These are phyloP conservation scores for Mangifera indica DNA, from an alignment of 345 rosid genomes.

Conservation along the genomic window DNA sequence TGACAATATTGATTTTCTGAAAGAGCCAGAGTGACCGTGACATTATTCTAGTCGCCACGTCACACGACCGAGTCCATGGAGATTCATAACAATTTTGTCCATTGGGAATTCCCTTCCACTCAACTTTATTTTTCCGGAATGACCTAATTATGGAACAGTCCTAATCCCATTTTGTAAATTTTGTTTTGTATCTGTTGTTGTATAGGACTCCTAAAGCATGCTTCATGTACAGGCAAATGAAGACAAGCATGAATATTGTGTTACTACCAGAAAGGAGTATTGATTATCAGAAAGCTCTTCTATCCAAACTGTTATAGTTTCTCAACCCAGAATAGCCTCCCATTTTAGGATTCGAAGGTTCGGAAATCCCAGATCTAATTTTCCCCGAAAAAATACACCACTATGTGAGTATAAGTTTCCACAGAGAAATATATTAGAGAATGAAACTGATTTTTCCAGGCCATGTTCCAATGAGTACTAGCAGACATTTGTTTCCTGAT, in stretches of 20 bases:
- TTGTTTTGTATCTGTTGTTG: slow-evolving; percentile 10
- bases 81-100: slow-evolving; percentile 17
- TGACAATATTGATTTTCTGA: slow-evolving; percentile 34
- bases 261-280: not conserved
- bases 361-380: no score
- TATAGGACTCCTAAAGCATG: not conserved
- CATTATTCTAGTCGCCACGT: slow-evolving; percentile 9
- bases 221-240: not conserved
- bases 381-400: not conserved
- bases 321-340: not conserved
- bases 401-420: not conserved
- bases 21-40: slow-evolving; percentile 33
- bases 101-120: slow-evolving; percentile 9
- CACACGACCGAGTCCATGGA: slow-evolving; percentile 1
- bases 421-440: not conserved
- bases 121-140: not conserved
- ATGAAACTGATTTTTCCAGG: not conserved
- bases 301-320: not conserved
- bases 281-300: not conserved
- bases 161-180: slow-evolving; percentile 7
- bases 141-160: not conserved
- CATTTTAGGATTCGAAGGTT: no score
- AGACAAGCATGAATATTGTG: not conserved
- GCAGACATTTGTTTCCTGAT: not conserved
- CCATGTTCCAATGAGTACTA: not conserved